Base-by-base conservation (phyloP, 2,329 filamentous ascomycete species). In the Fusarium sp. region DNA sequence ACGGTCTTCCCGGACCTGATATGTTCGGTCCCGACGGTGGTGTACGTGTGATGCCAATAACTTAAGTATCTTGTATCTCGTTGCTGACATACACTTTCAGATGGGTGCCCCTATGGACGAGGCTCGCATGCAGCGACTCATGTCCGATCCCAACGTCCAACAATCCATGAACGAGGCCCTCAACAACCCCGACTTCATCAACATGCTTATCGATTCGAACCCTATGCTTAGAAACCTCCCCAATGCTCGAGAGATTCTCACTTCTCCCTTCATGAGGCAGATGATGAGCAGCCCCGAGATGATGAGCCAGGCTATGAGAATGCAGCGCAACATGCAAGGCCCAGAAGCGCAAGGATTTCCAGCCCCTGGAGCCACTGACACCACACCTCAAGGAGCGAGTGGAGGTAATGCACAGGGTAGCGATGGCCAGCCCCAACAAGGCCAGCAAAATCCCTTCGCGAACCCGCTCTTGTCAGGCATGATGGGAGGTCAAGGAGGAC, bases 1-100 rank as follows among this genome's bases (percentile, higher is more conserved):
- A 94, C 58, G 93, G 93, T 63, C 86, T 99, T 38, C 96, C 96
- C 5, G 93, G 91, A 55, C 89, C 91, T 65, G 92, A 94, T 66
- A 89, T 93, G 81, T 98, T 99, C 78, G 95, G 96, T 15, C 93
- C 94, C 24, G 95, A 98, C 76, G 95, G 95, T 73, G 95, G 95
- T 62, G 94, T 97, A 85, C 85, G 93, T 88, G 40, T 60, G 44
- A 21, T 52, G 34, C 34, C 20, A 6, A 28, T 17, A n/a, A n/a
- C 8, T 10, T n/a, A n/a, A 53, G 7, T 26, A 42, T 40, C 34
- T 12, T 21, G 30, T 46, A 20, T 21, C 7, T 32, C 34, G 40
- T 43, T 62, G 53, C 64, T 62, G 45, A 69, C 58, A 50, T 17
- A 61, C 40, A 20, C 19, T 50, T 53, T 21, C 61, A 97, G 94